Base-by-base conservation (phyloP, 345 rosid genomes). In the Aurinia saxatilis region DNA sequence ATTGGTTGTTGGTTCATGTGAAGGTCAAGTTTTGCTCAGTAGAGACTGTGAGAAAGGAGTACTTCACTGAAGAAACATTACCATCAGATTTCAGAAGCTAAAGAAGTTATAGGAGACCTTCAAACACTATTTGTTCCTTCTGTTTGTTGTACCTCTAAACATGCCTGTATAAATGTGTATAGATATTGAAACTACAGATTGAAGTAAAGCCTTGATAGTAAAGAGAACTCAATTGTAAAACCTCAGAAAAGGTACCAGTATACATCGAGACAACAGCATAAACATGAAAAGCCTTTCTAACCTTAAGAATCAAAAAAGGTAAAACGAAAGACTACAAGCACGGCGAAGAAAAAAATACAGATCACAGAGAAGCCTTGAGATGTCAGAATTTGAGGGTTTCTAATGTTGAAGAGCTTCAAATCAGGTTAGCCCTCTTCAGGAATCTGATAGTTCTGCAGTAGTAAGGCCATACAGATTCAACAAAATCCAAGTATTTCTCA, bases 361-460 rank as follows among this genome's bases (percentile, higher is more conserved):
- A 70, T 55, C 68, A 62, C 23, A 60, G 42, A 47, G 60, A 50
- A 34, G 33, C 53, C 34, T 41, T 29, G 46, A 55, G 63, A 56
- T 55, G 57, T 56, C 54, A 21, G 58, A 54, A 53, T 36, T 17
- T 62, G 63, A 42, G 57, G 45, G 60, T 5, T 38, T 63, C 23
- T 40, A 56, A 2, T 30, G 58, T 23, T 23, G 39, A 15, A n/a
- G 16, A 56, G 36, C 48, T 33, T 72, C 58, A 88, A 49, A 92
- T 79, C 54, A 92, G 74, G 74, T 88, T 85, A 59, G 95, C 95
- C 80, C 84, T 92, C 79, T 92, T 92, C 18, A 92, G 78, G 74
- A 89, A 92, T 73, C 98, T 81, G 79, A 92, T 82, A 35, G 96
- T 85, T 76, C 93, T 79, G 76, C 98, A 92, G 75, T 92, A 89